Evolutionary conservation across 495 filamentous ascomycete species (phyloP).

Genomic region (Entonaema liquescens): DNA sequence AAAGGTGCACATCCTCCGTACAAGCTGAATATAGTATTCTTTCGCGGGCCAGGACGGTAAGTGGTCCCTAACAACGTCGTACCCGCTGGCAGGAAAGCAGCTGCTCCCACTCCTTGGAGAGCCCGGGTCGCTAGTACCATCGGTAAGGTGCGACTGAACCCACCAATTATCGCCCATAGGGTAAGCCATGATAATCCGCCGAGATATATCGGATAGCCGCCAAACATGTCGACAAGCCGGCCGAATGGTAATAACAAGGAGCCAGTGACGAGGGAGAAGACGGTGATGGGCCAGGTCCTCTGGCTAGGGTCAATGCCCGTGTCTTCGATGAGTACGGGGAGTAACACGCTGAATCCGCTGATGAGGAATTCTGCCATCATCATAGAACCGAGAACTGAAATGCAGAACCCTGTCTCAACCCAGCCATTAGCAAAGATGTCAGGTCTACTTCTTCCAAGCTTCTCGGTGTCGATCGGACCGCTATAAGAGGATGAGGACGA

Average conservation of each 20-base stretch:
- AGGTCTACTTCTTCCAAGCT: conserved; percentile 17
- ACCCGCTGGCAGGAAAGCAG: conserved; percentile 72
- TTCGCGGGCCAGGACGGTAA: conserved; percentile 79
- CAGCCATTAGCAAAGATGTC: conserved; percentile 18
- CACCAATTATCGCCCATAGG: background rate
- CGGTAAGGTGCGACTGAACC: conserved; percentile 54
- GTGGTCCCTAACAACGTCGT: conserved; percentile 74
- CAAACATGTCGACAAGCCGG: conserved; percentile 73
- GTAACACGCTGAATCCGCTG: conserved; percentile 14
- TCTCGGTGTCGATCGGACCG: conserved; percentile 14
- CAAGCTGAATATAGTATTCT: conserved; percentile 40
- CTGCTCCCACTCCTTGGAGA: conserved; percentile 74
- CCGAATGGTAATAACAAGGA: conserved; percentile 75
- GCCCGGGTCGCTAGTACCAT: conserved; percentile 76
- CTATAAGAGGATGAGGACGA: background rate
- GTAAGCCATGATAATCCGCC: conserved; percentile 68
- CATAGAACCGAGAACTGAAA: conserved; percentile 44
- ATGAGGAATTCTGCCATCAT: background rate
- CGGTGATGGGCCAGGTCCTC: conserved; percentile 73
- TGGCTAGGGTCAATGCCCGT: conserved; percentile 67
- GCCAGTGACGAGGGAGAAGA: conserved; percentile 71
- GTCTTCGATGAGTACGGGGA: conserved; percentile 66
- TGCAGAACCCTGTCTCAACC: conserved; percentile 23
- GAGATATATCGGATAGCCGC: conserved; percentile 71
- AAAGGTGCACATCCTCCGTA: conserved; percentile 46